Evolutionary conservation across 1,284 basidiomycete species (phyloP).

Genomic region (Apiotrichum mycotoxinovorans): DNA sequence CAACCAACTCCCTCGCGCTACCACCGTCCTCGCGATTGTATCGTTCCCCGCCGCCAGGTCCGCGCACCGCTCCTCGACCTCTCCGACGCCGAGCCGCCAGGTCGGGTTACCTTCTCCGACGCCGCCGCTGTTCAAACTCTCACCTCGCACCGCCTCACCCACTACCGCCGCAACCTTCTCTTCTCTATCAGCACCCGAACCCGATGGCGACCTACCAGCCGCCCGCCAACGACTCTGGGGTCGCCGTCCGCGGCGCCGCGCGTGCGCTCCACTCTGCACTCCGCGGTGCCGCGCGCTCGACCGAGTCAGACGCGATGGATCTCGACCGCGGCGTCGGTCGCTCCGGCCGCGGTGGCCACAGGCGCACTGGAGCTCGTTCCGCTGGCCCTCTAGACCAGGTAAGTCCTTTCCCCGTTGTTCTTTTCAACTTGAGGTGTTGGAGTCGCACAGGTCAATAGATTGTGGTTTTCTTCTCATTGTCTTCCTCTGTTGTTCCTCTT

Average conservation of each 20-base stretch:
- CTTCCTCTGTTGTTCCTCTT: too few relatives aligned
- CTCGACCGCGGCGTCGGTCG: slow-evolving; percentile 31
- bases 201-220: not conserved
- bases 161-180: not conserved
- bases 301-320: slow-evolving; percentile 32
- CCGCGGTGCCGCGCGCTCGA: slow-evolving; percentile 34
- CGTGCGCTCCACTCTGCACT: slow-evolving; percentile 23
- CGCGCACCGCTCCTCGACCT: not conserved
- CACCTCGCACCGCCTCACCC: not conserved
- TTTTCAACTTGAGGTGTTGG: too few relatives aligned
- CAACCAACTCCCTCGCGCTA: not conserved
- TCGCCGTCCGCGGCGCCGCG: slow-evolving; percentile 6
- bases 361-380: slow-evolving; percentile 18
- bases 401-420: slow-evolving; percentile 15
- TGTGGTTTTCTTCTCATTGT: not conserved
- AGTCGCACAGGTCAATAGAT: not conserved
- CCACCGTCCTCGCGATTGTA: not conserved
- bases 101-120: not conserved
- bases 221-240: slow-evolving; percentile 1
- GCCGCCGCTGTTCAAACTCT: not conserved
- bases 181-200: not conserved
- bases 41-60: not conserved
- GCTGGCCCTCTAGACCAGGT: slow-evolving; percentile 40
- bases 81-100: slow-evolving; percentile 1
- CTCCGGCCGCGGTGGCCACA: slow-evolving; percentile 18